phyloP scores from a whole-genome alignment of 257 asterid genomes.

The Coffea eugenioides region DNA sequence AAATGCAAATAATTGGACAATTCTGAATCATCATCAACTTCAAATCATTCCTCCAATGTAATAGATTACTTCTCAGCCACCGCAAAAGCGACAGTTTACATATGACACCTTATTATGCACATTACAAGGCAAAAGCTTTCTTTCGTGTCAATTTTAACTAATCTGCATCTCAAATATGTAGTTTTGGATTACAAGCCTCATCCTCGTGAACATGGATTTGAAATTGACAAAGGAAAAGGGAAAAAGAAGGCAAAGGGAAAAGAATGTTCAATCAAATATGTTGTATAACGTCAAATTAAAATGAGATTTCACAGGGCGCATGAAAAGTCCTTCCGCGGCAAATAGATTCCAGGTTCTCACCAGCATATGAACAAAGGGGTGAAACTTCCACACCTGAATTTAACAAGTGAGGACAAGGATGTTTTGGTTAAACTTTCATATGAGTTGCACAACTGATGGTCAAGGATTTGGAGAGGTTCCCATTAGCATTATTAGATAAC shows the following conservation, averaged over 20 bases:
- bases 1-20: neutral
- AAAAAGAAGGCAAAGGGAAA: neutral
- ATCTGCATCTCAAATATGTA: neutral
- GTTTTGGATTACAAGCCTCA: conserved; percentile 1
- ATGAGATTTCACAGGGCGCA: conserved; percentile 92
- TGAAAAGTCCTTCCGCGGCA: conserved; percentile 95
- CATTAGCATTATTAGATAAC: neutral
- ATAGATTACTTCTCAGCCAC: too few relatives aligned
- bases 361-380: conserved; percentile 88
- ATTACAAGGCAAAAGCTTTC: neutral
- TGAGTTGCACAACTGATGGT: neutral
- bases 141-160: neutral
- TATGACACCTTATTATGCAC: neutral
- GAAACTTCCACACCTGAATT: conserved; percentile 87
- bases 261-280: conserved; percentile 12
- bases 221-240: neutral
- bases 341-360: conserved; percentile 90
- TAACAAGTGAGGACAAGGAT: neutral
- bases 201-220: neutral
- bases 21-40: neutral
- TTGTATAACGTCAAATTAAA: conserved; percentile 35
- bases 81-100: neutral
- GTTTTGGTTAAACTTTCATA: neutral
- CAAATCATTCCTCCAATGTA: neutral
- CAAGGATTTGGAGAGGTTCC: neutral